Percentiles rank a stretch among this genome's conserved stretches.
Evolutionary conservation across 2,329 filamentous ascomycete species (phyloP).

Genomic region (Corynespora cassiicola): DNA sequence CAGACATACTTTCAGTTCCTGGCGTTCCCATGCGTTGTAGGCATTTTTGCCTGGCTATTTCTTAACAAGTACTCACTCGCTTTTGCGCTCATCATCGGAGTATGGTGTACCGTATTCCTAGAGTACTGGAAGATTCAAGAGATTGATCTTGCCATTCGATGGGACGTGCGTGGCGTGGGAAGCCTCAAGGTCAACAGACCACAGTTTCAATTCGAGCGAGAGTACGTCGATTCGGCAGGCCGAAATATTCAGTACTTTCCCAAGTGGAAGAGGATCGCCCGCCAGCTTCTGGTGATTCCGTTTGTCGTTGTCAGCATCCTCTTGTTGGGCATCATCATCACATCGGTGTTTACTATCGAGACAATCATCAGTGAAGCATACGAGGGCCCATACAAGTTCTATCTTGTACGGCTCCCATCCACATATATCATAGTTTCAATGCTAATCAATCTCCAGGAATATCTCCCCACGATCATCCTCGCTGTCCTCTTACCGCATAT

Average conservation of each 20-base stretch:
- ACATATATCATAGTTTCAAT: neutral
- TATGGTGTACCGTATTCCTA: constrained; percentile 43
- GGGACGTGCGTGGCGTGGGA: constrained; percentile 38
- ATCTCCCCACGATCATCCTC: constrained; percentile 39
- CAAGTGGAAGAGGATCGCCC: constrained; percentile 33
- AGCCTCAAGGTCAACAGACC: constrained; percentile 38
- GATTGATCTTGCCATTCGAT: constrained; percentile 38
- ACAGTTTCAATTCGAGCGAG: constrained; percentile 32
- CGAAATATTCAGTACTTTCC: constrained; percentile 34
- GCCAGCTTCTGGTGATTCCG: constrained; percentile 38
- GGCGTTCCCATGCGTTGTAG: constrained; percentile 35
- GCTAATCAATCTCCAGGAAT: constrained; percentile 34
- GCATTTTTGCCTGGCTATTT: constrained; percentile 37
- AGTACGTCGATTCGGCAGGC: constrained; percentile 31
- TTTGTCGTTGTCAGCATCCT: constrained; percentile 36
- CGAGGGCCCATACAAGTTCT: constrained; percentile 38
- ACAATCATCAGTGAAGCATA: constrained; percentile 42
- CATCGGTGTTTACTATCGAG: constrained; percentile 37
- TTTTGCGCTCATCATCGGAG: constrained; percentile 37
- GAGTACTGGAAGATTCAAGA: constrained; percentile 45
- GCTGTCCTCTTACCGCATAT: constrained; percentile 37
- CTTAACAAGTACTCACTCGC: constrained; percentile 37
- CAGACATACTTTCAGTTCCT: constrained; percentile 41
- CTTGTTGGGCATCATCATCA: constrained; percentile 34
- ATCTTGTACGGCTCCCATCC: constrained; percentile 29